These are phyloP conservation scores for Pochonia chlamydosporia DNA, from an alignment of 2,329 filamentous ascomycete genomes.

Conservation along the genomic window DNA sequence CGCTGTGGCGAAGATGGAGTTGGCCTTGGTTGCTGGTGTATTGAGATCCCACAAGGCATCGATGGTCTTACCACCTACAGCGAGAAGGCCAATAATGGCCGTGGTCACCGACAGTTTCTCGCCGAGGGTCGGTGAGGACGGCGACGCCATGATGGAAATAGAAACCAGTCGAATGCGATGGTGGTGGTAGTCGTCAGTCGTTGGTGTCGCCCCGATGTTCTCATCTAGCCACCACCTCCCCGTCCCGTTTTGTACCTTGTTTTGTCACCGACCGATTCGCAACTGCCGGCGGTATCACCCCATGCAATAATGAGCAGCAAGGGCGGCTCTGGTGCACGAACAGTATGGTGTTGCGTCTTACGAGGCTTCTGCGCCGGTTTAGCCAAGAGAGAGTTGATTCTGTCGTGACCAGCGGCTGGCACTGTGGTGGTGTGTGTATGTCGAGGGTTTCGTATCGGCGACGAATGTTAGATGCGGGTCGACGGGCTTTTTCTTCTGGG, in stretches of 20 bases:
- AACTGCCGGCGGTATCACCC: neutral
- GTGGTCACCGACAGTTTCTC: constrained; percentile 28
- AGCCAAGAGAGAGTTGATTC: neutral
- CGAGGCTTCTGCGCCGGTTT: too few species aligned
- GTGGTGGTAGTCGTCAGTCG: neutral
- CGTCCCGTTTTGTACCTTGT: neutral
- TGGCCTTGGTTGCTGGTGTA: constrained; percentile 19
- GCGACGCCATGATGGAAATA: constrained; percentile 1
- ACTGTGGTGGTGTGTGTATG: neutral
- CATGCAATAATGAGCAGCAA: neutral
- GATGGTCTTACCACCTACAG: constrained; percentile 27
- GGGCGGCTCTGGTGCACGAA: neutral
- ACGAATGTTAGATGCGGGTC: neutral
- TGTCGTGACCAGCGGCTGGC: neutral
- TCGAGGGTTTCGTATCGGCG: neutral
- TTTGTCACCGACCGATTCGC: neutral
- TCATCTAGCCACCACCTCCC: neutral
- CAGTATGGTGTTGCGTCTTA: neutral
- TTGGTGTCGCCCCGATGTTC: neutral
- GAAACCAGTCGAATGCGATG: neutral
- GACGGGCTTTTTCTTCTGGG: neutral
- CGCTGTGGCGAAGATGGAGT: constrained; percentile 22
- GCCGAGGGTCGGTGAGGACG: constrained; percentile 6
- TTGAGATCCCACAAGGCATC: constrained; percentile 30
- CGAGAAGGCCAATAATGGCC: constrained; percentile 30